Evolutionary conservation across 192 early-diverging fungal species (phyloP).

Genomic region (Rhizophagus clarus): DNA sequence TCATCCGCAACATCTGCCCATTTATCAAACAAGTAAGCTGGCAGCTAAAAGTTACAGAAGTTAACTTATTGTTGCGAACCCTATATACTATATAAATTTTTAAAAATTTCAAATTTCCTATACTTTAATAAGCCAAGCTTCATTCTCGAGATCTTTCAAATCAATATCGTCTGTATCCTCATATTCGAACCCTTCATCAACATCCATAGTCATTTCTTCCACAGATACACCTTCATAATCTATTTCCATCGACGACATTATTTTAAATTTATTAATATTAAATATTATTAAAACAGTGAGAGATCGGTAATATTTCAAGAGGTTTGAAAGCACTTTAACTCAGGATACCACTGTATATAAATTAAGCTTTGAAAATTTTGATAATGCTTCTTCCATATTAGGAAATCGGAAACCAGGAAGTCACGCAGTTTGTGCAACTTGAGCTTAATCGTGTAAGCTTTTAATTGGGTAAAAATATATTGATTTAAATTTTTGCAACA

Average conservation of each 20-base stretch:
- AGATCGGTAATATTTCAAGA: no score
- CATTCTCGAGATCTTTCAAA: conserved; percentile 63
- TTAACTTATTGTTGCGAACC: neutral
- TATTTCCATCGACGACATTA: neutral
- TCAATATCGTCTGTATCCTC: conserved; percentile 76
- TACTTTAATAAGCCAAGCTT: conserved; percentile 93
- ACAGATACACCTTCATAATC: neutral
- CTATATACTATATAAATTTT: no score
- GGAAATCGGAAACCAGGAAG: no score
- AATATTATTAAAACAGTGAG: no score
- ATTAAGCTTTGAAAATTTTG: no score
- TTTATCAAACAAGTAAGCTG: conserved; percentile 73
- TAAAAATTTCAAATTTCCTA: neutral
- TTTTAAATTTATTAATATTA: neutral
- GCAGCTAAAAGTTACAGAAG: neutral
- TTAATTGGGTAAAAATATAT: neutral
- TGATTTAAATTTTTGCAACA: neutral
- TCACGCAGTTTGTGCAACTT: neutral
- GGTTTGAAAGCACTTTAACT: no score
- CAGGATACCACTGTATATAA: no score
- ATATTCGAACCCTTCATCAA: conserved; percentile 25
- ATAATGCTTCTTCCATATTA: no score
- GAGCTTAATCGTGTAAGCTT: neutral
- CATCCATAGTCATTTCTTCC: neutral
- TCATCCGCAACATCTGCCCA: conserved; percentile 72